Base-by-base conservation (phyloP, 148 eudicot species). In the Linanthus parryae region DNA sequence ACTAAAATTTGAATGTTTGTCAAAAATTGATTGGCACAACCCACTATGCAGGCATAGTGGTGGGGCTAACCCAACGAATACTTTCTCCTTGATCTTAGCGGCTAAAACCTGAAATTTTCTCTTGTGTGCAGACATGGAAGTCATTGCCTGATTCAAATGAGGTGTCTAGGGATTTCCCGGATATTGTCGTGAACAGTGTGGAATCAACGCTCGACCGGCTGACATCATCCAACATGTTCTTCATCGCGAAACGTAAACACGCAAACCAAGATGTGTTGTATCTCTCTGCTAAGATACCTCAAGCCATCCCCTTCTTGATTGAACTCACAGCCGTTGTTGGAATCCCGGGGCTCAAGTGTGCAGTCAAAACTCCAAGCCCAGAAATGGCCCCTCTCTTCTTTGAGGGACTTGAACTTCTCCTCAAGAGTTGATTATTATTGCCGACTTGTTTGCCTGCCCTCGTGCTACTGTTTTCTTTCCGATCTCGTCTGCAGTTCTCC, bases 371-470 rank as follows among this genome's bases (percentile, higher is more conserved):
- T 16, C 95, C 95, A 0, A 78, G 71, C 80, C 92, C 84, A 3
- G 98, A 86, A 59, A 75, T 84, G 77, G 95, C 94, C 10, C 94
- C 98, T 54, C 87, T 83, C 50, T 91, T 87, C 85, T 91, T 87
- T 21, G 98, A 91, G 79, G 69, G 79, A 13, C 37, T 91, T 0
- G 98, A 91, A 73, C 43, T 52, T 67, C 73, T 86, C 55, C 84
- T 87, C 70, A 72, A 65, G 67, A 73, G 53, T 60, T 85, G 46
- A 70, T 50, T 19, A 70, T 50, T 19, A n/a, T n/a, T n/a, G n/a
- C n/a, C n/a, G n/a, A n/a, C n/a, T n/a, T n/a, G n/a, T n/a, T n/a
- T n/a, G n/a, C n/a, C n/a, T n/a, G n/a, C n/a, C n/a, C n/a, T n/a
- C n/a, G n/a, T n/a, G n/a, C n/a, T n/a, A n/a, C n/a, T n/a, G n/a